Evolutionary conservation across 768 basidiomycete genomes (phyloP).

Genomic region (Coprinellus aureogranulatus): DNA sequence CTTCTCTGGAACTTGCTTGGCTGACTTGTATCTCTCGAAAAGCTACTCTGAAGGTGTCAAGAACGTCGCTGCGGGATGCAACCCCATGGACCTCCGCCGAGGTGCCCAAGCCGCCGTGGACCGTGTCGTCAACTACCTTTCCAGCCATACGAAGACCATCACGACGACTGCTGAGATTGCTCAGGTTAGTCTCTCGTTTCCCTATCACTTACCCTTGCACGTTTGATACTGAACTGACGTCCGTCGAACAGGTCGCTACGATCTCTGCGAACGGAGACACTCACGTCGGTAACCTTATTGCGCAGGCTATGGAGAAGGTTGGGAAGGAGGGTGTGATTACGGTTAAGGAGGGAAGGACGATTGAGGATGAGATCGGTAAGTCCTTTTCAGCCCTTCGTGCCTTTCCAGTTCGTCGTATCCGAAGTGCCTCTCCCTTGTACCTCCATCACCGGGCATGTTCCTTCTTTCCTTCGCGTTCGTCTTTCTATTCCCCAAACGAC

Average conservation of each 20-base stretch:
- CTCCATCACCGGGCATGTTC: too few species aligned
- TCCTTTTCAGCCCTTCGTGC: too few species aligned
- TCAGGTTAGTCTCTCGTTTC: conserved; percentile 52
- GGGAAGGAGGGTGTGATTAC: conserved; percentile 99
- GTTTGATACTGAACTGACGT: too few species aligned
- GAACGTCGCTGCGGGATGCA: conserved; percentile 98
- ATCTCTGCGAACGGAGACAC: conserved; percentile 81
- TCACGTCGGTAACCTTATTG: conserved; percentile 92
- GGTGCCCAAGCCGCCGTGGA: conserved; percentile 96
- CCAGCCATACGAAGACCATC: conserved; percentile 86
- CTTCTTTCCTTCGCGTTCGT: too few species aligned
- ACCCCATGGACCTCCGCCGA: conserved; percentile 99
- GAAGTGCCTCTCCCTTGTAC: too few species aligned
- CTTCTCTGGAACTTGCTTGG: too few species aligned
- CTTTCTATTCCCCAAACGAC: too few species aligned
- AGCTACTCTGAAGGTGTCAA: conserved; percentile 95
- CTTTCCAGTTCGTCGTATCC: too few species aligned
- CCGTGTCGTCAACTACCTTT: conserved; percentile 88
- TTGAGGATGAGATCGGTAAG: conserved; percentile 87
- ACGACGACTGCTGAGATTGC: conserved; percentile 98
- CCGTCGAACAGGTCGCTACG: conserved; percentile 51
- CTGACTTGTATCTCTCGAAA: too few species aligned
- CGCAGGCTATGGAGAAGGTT: conserved; percentile 99
- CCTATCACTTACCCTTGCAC: too few species aligned
- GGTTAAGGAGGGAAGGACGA: conserved; percentile 97